Percentiles rank a stretch among this genome's conserved stretches.
Evolutionary conservation across 2,329 filamentous ascomycete species (phyloP).

Genomic region (Trichoderma koningiopsis): DNA sequence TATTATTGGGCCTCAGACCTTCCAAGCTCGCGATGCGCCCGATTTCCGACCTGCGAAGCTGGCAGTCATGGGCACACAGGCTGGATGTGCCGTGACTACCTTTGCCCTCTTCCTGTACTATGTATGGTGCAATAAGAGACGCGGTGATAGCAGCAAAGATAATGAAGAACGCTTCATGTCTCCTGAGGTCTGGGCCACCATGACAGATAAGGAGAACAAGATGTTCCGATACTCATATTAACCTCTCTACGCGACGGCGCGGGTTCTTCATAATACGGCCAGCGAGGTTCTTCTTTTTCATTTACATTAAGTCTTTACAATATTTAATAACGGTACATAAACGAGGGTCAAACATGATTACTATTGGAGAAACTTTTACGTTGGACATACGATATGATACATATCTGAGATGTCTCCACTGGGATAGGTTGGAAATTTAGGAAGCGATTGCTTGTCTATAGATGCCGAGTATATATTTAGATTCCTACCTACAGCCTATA

Average conservation of each 20-base stretch:
- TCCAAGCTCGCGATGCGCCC: conserved; percentile 54
- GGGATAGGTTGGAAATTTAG: neutral
- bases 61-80: conserved; percentile 55
- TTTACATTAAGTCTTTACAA: neutral
- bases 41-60: conserved; percentile 57
- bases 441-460: conserved; percentile 1
- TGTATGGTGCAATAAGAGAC: conserved; percentile 49
- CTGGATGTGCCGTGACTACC: conserved; percentile 46
- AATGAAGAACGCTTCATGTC: conserved; percentile 46
- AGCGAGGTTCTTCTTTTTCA: neutral
- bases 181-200: conserved; percentile 48
- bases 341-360: neutral
- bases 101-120: conserved; percentile 54
- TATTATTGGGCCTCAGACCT: conserved; percentile 60
- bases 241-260: neutral
- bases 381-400: neutral
- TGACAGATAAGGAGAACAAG: conserved; percentile 61
- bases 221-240: conserved; percentile 57
- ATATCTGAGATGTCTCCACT: neutral
- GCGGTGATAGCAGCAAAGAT: conserved; percentile 35
- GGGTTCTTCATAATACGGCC: neutral
- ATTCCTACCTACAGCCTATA: neutral
- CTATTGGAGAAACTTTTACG: neutral
- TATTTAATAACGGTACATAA: neutral
- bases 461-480: neutral